phyloP scores from a whole-genome alignment of 441 rosid genomes.

The Breynia disticha region DNA sequence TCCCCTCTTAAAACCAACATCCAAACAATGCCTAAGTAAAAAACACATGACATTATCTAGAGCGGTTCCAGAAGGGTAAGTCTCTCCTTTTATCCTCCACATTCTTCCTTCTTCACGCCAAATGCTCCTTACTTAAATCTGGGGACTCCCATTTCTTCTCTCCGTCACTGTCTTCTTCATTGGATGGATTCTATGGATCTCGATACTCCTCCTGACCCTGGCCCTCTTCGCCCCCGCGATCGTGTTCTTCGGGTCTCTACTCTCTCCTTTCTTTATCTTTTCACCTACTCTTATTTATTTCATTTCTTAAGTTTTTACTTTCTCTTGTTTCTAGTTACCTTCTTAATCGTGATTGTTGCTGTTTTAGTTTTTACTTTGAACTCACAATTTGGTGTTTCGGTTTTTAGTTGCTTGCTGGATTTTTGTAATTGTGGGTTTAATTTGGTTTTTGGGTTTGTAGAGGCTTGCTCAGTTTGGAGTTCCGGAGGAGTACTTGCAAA shows the following conservation, averaged over 20 bases:
- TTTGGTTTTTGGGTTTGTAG: constrained; percentile 25
- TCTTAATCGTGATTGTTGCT: neutral
- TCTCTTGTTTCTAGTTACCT: neutral
- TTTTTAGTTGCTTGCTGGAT: neutral
- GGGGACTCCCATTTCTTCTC: too few relatives aligned
- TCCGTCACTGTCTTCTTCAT: constrained; percentile 4
- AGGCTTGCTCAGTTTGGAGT: constrained; percentile 63
- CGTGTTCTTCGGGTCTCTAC: constrained; percentile 31
- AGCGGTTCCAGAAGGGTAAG: too few relatives aligned
- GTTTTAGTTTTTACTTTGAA: neutral
- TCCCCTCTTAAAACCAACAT: too few relatives aligned
- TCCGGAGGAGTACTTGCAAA: constrained; percentile 39
- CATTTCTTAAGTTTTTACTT: neutral
- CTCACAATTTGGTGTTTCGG: neutral
- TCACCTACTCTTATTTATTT: neutral
- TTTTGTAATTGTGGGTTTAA: neutral
- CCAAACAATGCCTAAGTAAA: too few relatives aligned
- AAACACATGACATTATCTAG: too few relatives aligned
- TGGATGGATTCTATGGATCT: constrained; percentile 43
- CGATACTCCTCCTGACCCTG: constrained; percentile 34
- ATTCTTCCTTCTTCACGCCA: too few relatives aligned
- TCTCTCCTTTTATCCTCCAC: too few relatives aligned
- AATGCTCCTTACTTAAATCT: too few relatives aligned
- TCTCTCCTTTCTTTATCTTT: neutral
- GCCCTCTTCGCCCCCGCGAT: constrained; percentile 33